phyloP scores from a whole-genome alignment of 345 rosid genomes.

The Populus euphratica region DNA sequence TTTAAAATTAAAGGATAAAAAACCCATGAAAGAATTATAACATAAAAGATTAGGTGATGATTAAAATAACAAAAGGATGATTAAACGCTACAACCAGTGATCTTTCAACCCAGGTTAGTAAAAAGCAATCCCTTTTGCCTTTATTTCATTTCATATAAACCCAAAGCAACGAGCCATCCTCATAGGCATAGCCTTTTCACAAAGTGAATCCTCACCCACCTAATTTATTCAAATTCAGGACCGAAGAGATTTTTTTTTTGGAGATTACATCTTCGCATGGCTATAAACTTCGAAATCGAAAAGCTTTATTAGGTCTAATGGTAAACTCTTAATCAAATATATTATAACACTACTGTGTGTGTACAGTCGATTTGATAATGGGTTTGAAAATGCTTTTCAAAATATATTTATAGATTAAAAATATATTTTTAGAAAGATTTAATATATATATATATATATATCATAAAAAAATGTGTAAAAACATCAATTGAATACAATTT shows the following conservation, averaged over 20 bases:
- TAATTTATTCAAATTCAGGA: not conserved
- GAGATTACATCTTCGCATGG: not conserved
- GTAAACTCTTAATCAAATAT: not conserved
- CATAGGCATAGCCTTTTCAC: slow-evolving; percentile 10
- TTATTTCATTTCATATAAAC: slow-evolving; percentile 2
- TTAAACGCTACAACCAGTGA: not conserved
- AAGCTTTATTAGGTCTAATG: not conserved
- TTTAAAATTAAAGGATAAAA: not conserved
- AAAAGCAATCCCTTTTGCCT: slow-evolving; percentile 5
- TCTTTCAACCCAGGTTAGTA: not conserved
- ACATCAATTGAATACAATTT: too few species aligned
- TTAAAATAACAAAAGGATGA: not conserved
- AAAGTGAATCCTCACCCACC: not conserved
- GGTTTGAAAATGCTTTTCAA: too few species aligned
- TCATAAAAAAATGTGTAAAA: too few species aligned
- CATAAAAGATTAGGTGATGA: too few species aligned
- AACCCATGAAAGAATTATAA: not conserved
- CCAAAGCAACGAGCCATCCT: slow-evolving; percentile 10
- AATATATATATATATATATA: too few species aligned
- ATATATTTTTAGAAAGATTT: too few species aligned
- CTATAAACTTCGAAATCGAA: not conserved
- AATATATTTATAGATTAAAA: too few species aligned
- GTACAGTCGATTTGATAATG: too few species aligned
- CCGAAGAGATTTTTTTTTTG: too few species aligned
- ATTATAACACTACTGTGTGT: too few species aligned